Percentiles rank a stretch among this genome's conserved stretches.
These are phyloP conservation scores for Plenodomus biglobosus DNA, from an alignment of 2,329 filamentous ascomycete species.

Conservation along the genomic window DNA sequence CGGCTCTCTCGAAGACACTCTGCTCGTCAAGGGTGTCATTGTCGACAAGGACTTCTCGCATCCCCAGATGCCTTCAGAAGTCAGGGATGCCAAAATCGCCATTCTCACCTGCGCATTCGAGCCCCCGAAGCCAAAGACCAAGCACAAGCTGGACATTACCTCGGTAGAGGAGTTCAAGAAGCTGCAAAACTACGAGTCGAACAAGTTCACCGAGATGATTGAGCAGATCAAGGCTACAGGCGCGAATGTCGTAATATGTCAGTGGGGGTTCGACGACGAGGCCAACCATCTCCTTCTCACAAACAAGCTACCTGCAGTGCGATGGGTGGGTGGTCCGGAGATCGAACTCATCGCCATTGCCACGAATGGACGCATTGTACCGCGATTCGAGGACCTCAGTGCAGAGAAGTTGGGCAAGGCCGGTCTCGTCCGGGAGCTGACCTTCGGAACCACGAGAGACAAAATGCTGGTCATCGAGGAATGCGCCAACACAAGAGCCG, in stretches of 20 bases:
- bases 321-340: slow-evolving; percentile 97
- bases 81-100: slow-evolving; percentile 92
- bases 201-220: slow-evolving; percentile 99
- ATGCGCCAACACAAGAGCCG: slow-evolving; percentile 94
- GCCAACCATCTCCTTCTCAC: slow-evolving; percentile 96
- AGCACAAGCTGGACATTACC: slow-evolving; percentile 98
- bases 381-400: slow-evolving; percentile 91
- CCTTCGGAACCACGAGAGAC: slow-evolving; percentile 94
- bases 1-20: slow-evolving; percentile 85
- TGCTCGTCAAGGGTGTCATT: slow-evolving; percentile 96
- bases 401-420: slow-evolving; percentile 88
- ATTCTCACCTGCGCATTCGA: slow-evolving; percentile 98
- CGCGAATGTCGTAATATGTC: slow-evolving; percentile 96
- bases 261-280: slow-evolving; percentile 99
- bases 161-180: slow-evolving; percentile 98
- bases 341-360: slow-evolving; percentile 98
- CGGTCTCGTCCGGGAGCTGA: slow-evolving; percentile 90
- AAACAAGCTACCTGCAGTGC: slow-evolving; percentile 91
- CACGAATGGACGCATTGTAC: slow-evolving; percentile 96
- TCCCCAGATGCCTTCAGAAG: slow-evolving; percentile 97
- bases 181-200: slow-evolving; percentile 90
- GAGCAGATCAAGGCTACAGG: slow-evolving; percentile 96
- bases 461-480: slow-evolving; percentile 99
- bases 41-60: slow-evolving; percentile 99
- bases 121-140: slow-evolving; percentile 98